phyloP scores from a whole-genome alignment of 345 rosid species.

The Lumnitzera racemosa region DNA sequence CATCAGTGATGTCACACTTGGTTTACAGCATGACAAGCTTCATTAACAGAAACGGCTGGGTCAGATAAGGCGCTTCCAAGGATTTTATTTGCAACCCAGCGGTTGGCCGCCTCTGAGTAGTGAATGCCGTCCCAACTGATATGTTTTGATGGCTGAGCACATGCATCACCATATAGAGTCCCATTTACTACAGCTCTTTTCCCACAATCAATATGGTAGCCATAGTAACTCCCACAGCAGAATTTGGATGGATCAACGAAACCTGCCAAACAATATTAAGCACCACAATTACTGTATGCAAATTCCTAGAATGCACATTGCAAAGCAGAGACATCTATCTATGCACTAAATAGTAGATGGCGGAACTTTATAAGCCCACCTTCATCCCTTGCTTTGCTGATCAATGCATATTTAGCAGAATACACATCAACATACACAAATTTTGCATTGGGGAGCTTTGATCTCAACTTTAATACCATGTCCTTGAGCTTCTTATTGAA shows the following conservation, averaged over 20 bases:
- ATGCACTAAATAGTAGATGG: neutral
- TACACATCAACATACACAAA: slow-evolving; percentile 64
- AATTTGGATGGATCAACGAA: slow-evolving; percentile 50
- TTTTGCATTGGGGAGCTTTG: slow-evolving; percentile 35
- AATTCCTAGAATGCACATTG: no score
- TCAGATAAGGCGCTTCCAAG: slow-evolving; percentile 39
- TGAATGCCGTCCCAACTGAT: slow-evolving; percentile 85
- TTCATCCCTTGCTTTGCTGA: slow-evolving; percentile 33
- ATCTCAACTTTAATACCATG: slow-evolving; percentile 28
- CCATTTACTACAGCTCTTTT: slow-evolving; percentile 52
- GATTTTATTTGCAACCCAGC: slow-evolving; percentile 38
- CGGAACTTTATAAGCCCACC: slow-evolving; percentile 23
- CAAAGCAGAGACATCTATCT: no score
- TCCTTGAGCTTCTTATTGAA: slow-evolving; percentile 59
- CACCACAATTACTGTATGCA: no score
- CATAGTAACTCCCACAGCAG: slow-evolving; percentile 60
- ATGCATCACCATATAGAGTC: slow-evolving; percentile 53
- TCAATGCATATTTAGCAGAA: slow-evolving; percentile 48
- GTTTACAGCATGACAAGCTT: slow-evolving; percentile 9
- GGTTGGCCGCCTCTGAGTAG: slow-evolving; percentile 55
- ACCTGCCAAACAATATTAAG: slow-evolving; percentile 27
- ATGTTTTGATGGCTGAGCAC: slow-evolving; percentile 40
- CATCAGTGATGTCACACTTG: no score
- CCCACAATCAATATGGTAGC: slow-evolving; percentile 59
- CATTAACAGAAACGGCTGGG: slow-evolving; percentile 25